A percentile compares a stretch with the other conserved stretches of the same genome.
Conservation (phyloP, 768 basidiomycete species). For the Amylocystis lapponica region DNA sequence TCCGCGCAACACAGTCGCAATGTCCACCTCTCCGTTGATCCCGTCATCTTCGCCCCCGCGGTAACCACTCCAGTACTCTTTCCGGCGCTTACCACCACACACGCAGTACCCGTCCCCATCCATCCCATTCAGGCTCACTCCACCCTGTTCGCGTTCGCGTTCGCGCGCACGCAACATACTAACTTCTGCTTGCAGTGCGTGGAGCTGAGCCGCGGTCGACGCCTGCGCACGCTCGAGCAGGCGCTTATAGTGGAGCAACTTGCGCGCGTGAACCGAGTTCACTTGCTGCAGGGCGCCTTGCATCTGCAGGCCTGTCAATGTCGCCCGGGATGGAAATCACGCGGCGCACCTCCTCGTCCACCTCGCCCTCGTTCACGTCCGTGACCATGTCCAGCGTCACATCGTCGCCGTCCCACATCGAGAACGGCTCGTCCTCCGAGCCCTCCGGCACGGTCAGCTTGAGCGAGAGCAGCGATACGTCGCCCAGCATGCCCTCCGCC, state of each 20-base stretch:
- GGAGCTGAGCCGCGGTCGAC: slow-evolving; percentile 73
- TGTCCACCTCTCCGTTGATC: slow-evolving; percentile 41
- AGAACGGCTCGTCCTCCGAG: slow-evolving; percentile 20
- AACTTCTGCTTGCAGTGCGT: slow-evolving; percentile 81
- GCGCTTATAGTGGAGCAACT: slow-evolving; percentile 70
- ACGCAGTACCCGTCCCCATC: slow-evolving; percentile 31
- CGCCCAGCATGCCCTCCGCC: neutral
- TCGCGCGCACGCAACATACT: slow-evolving; percentile 51
- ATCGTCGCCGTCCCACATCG: slow-evolving; percentile 48
- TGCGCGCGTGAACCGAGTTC: slow-evolving; percentile 38
- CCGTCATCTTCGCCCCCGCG: slow-evolving; percentile 44
- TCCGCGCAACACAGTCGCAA: slow-evolving; percentile 43
- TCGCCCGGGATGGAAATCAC: slow-evolving; percentile 3
- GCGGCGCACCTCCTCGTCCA: slow-evolving; percentile 75
- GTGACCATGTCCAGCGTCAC: slow-evolving; percentile 73
- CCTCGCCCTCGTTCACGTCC: slow-evolving; percentile 59
- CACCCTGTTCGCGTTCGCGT: slow-evolving; percentile 21
- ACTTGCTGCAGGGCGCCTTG: slow-evolving; percentile 38
- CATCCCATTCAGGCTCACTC: slow-evolving; percentile 7
- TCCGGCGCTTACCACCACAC: slow-evolving; percentile 58
- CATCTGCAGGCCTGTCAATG: slow-evolving; percentile 28
- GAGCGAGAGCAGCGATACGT: neutral
- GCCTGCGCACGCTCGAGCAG: slow-evolving; percentile 78
- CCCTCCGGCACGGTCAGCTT: neutral
- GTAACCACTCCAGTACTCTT: slow-evolving; percentile 72